Evolutionary conservation across 1,284 basidiomycete genomes (phyloP).

Genomic region (Abortiporus biennis): DNA sequence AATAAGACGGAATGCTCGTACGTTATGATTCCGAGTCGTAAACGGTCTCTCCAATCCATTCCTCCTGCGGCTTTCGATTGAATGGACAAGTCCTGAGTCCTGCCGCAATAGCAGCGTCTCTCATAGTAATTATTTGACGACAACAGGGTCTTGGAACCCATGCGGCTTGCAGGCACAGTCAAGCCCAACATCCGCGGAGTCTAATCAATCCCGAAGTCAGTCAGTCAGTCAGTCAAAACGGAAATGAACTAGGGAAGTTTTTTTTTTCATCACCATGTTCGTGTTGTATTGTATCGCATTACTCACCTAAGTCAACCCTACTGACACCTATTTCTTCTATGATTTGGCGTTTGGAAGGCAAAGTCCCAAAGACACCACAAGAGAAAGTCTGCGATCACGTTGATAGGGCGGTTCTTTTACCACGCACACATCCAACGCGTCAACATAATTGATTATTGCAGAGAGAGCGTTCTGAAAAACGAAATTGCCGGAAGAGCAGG

Average conservation of each 20-base stretch:
- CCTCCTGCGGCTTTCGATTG: slow-evolving; percentile 68
- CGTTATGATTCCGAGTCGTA: slow-evolving; percentile 81
- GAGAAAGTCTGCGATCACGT: slow-evolving; percentile 78
- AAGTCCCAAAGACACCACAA: slow-evolving; percentile 77
- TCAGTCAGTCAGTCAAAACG: slow-evolving; percentile 3
- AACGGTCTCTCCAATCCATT: slow-evolving; percentile 64
- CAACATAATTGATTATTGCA: slow-evolving; percentile 5
- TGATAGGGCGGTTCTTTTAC: slow-evolving; percentile 67
- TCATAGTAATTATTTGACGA: slow-evolving; percentile 77
- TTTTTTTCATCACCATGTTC: no score
- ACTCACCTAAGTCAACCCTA: slow-evolving; percentile 71
- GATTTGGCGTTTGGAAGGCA: slow-evolving; percentile 74
- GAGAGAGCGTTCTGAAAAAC: slow-evolving; percentile 6
- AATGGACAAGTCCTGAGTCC: slow-evolving; percentile 71
- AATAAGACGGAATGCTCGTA: no score
- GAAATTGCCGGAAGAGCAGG: slow-evolving; percentile 66
- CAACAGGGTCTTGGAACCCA: slow-evolving; percentile 79
- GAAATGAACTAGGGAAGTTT: no score
- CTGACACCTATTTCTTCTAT: slow-evolving; percentile 77
- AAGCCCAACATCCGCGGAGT: slow-evolving; percentile 72
- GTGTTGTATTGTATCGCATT: no score
- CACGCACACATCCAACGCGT: slow-evolving; percentile 22
- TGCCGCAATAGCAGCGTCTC: slow-evolving; percentile 71
- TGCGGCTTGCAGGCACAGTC: slow-evolving; percentile 84
- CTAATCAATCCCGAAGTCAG: slow-evolving; percentile 29